Base-by-base conservation (phyloP, 2,329 filamentous ascomycete species). In the Neoscytalidium dimidiatum region DNA sequence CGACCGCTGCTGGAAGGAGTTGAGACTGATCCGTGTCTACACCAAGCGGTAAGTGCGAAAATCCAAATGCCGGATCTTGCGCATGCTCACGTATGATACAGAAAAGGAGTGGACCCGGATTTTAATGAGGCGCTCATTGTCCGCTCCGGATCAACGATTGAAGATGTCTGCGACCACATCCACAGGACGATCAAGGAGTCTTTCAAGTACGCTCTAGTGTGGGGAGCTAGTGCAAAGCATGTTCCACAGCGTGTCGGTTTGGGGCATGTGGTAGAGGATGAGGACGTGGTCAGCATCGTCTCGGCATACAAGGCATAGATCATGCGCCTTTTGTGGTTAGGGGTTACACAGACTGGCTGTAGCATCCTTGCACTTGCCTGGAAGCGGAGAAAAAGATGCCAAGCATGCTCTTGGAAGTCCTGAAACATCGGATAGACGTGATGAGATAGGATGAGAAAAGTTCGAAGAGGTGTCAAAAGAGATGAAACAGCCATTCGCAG, bases 151-250 rank as follows among this genome's bases (percentile, higher is more conserved):
- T 92, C 92, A 74, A 92, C 89, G 13, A 93, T 99, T 74, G 95
- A 98, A 80, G 94, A 99, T 78, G 95, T 99, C 9, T 99, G 95
- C 79, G 95, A 99, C 78, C 88, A 92, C 72, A 91, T 99, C 70
- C 95, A 99, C 81, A 85, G 95, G 67, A 95, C 88, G 28, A 82
- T 99, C 69, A 99, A 98, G 86, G 96, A 99, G 68, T 97, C 93
- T 4, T 99, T 98, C 85, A 99, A 98, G 83, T 97, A 98, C 81
- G 96, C 95, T 3, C 81, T 98, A 69, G 95, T 99, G 0, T 99
- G 96, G 96, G 95, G 95, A 4, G 94, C 94, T 19, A 98, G 94
- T 78, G 95, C 95, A 38, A 88, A 92, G 73, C 96, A 99, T 82
- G 85, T 98, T 38, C 95, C 96, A 38, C 95, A 99, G 83, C 84